Evolutionary conservation across 371 early-diverging fungal species (phyloP), one percentile per base, ranked within the genome.

Genomic region (Mucor racemosus): DNA sequence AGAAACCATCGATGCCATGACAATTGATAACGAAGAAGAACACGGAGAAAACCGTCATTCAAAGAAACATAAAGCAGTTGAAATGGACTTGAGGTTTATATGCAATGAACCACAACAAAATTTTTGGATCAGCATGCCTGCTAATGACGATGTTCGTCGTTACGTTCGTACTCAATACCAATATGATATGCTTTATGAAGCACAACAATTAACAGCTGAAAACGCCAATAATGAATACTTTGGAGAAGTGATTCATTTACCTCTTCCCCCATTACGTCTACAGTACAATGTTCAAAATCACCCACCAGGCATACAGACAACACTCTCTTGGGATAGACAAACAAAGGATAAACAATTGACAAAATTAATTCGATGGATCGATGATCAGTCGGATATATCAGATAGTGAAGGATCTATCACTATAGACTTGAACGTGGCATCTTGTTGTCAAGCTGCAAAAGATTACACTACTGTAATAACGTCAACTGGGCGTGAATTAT

Each of bases 261-360:
- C 60, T 34, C 7, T 8, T 34, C 60, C 60, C 5, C 60, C 60
- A 14, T 10, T 46, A 36, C 9, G 5, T 31, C 10, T 19, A 8
- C 14, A 14, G 21, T 11, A 13, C 33, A 44, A 33, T 46, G 17
- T 10, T 35, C 7, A 4, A 7, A 33, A 48, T 13, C 36, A 17
- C 2, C 31, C 42, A 14, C 41, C 2, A 10, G 14, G n/a, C 26
- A 26, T 3, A 31, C 8, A n/a, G 50, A 56, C 10, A 41, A 19
- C 40, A 46, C 40, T 63, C 4, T 42, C 40, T 63, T 5, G 34
- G 55, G 4, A 7, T 5, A 8, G n/a, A 17, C 2, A 38, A 19
- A 3, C 5, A 5, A 5, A 42, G 9, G 46, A 17, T 3, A 9
- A n/a, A 82, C 79, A 67, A 80, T 81, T 21, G 78, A 17, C 19